phyloP scores from a whole-genome alignment of 1,284 basidiomycete genomes.

The Gomphus bonarii region DNA sequence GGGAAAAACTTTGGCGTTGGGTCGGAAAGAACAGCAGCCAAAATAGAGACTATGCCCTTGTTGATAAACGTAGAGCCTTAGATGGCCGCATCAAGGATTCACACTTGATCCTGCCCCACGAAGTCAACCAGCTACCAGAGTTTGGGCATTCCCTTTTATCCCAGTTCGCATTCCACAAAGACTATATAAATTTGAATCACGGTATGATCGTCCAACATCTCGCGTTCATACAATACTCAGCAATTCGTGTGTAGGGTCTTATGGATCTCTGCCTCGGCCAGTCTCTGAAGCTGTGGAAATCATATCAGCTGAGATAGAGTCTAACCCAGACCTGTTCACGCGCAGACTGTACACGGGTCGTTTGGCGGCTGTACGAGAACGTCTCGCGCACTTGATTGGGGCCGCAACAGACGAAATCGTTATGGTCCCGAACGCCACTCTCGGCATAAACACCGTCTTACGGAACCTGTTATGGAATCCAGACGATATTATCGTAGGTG shows the following conservation, averaged over 20 bases:
- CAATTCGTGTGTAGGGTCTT: conserved; percentile 39
- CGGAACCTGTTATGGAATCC: conserved; percentile 47
- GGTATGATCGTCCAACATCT: conserved; percentile 27
- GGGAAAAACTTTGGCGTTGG: conserved; percentile 65
- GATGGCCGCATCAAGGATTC: not conserved
- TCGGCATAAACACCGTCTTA: conserved; percentile 58
- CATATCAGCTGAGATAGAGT: conserved; percentile 40
- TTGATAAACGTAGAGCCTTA: conserved; percentile 28
- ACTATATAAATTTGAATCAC: conserved; percentile 58
- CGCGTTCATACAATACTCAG: not conserved
- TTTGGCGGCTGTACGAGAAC: conserved; percentile 33
- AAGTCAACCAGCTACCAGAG: conserved; percentile 25
- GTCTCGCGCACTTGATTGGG: conserved; percentile 50
- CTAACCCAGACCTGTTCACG: conserved; percentile 55
- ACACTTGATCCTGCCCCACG: not conserved
- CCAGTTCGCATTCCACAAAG: conserved; percentile 47
- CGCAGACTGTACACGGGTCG: conserved; percentile 31
- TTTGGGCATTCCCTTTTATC: conserved; percentile 53
- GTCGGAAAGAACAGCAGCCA: conserved; percentile 28
- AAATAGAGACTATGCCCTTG: conserved; percentile 34
- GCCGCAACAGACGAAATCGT: conserved; percentile 55
- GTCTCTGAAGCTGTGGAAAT: conserved; percentile 42
- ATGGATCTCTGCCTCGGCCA: conserved; percentile 54
- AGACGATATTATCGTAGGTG: conserved; percentile 38
- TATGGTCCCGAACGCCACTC: conserved; percentile 54